These are phyloP conservation scores for Hypoxylon perforatum DNA, from an alignment of 495 filamentous ascomycete species.

Conservation along the genomic window DNA sequence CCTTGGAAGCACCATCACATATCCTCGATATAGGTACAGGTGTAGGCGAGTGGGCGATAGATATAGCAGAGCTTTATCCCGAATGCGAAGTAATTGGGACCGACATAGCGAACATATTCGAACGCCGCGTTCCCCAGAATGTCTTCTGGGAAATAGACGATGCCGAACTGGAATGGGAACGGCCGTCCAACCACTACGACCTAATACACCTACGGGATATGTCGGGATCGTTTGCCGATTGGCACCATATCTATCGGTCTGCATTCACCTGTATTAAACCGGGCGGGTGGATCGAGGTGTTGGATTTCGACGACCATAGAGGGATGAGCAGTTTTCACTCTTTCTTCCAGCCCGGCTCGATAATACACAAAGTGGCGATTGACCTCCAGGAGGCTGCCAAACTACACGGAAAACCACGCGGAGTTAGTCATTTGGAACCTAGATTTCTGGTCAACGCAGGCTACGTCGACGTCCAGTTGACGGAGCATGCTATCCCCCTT, in stretches of 20 bases:
- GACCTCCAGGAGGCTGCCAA: slow-evolving; percentile 56
- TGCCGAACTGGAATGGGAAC: slow-evolving; percentile 69
- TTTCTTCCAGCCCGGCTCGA: slow-evolving; percentile 54
- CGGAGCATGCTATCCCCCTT: slow-evolving; percentile 68
- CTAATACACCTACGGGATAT: slow-evolving; percentile 73
- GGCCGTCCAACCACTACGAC: slow-evolving; percentile 68
- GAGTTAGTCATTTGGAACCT: slow-evolving; percentile 65
- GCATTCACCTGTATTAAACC: slow-evolving; percentile 68
- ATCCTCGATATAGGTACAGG: slow-evolving; percentile 78
- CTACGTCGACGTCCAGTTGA: slow-evolving; percentile 68
- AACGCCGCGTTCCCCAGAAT: slow-evolving; percentile 67
- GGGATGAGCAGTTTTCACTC: slow-evolving; percentile 51
- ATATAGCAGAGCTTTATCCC: slow-evolving; percentile 72
- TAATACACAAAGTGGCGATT: slow-evolving; percentile 45
- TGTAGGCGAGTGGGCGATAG: slow-evolving; percentile 79
- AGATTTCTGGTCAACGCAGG: slow-evolving; percentile 64
- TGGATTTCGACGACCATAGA: slow-evolving; percentile 63
- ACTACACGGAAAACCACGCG: slow-evolving; percentile 59
- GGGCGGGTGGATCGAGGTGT: slow-evolving; percentile 73
- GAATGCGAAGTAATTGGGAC: slow-evolving; percentile 73
- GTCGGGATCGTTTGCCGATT: slow-evolving; percentile 71
- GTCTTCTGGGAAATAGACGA: slow-evolving; percentile 78
- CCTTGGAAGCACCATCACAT: slow-evolving; percentile 63
- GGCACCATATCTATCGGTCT: slow-evolving; percentile 69
- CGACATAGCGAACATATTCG: slow-evolving; percentile 71